These are phyloP conservation scores for Rhododendron vialii DNA, from an alignment of 148 eudicot species.

Conservation along the genomic window DNA sequence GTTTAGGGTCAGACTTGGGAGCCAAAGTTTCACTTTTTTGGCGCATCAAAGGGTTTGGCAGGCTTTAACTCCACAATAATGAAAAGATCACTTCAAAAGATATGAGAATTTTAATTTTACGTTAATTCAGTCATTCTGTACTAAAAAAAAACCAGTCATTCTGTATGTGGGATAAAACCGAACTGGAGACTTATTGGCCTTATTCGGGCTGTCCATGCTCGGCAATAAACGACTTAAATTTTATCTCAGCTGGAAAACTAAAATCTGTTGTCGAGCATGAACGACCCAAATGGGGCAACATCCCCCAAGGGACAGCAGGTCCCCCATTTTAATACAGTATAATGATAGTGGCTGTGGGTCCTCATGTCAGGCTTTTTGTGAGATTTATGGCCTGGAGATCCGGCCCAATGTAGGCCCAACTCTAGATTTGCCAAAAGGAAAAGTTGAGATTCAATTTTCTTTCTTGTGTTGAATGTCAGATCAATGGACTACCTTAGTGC, in stretches of 20 bases:
- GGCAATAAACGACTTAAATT: too few relatives aligned
- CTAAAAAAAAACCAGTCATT: too few relatives aligned
- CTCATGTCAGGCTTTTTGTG: neutral
- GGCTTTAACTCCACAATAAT: conserved; percentile 1
- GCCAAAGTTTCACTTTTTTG: conserved; percentile 11
- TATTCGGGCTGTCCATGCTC: too few relatives aligned
- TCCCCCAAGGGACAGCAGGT: too few relatives aligned
- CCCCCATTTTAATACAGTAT: too few relatives aligned
- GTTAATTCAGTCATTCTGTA: neutral
- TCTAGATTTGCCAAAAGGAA: neutral
- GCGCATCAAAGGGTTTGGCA: neutral
- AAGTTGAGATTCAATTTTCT: neutral
- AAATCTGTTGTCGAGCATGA: too few relatives aligned
- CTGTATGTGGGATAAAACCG: neutral
- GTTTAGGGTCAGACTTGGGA: neutral
- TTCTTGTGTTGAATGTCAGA: neutral
- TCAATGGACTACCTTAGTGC: neutral
- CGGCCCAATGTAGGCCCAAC: neutral
- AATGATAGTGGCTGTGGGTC: neutral
- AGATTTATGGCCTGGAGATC: neutral
- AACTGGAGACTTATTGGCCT: too few relatives aligned
- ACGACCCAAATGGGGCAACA: too few relatives aligned
- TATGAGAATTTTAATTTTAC: neutral
- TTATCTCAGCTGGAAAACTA: too few relatives aligned
- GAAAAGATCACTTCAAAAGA: neutral